Evolutionary conservation across 202 grass and related monocot genomes (phyloP), one percentile per base, ranked within the genome.

Genomic region (Setaria viridis): DNA sequence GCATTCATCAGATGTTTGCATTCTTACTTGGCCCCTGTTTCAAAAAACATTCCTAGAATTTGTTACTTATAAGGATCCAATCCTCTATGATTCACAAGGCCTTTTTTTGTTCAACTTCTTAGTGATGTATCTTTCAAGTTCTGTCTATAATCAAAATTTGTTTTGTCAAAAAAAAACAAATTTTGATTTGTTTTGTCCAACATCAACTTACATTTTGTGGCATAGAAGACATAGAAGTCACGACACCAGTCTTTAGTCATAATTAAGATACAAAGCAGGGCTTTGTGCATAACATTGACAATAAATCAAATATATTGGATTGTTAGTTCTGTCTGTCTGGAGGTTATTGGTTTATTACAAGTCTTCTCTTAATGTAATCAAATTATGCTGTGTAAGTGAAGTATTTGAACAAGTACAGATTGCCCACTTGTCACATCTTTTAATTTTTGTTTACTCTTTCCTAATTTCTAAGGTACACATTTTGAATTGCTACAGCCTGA

Each of bases 281-380:
- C 3, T 84, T 79, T 43, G 55, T 62, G 32, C 70, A 74, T 81
- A 42, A 45, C 46, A 78, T 79, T 1, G 9, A 60, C 53, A 70
- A 37, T 43, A 55, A 75, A 63, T 63, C 67, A 19, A 82, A 56
- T 59, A 78, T 66, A 51, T 42, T 7, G 7, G 25, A 37, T 29
- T 41, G 34, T 80, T 66, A 51, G 16, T 77, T 56, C 20, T 77
- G 42, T 75, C 2, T 89, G 51, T 54, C 8, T 29, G 63, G 67
- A 79, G 47, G 20, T 39, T 78, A 71, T 76, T 82, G 35, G 11
- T 66, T 83, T 84, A 74, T 57, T 2, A 54, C 10, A 72, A 25
- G 75, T 32, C 1, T 11, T 47, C 11, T 65, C 21, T 17, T 80
- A 29, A 67, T 81, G 12, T 29, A 75, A 33, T 62, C n/a, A 69